phyloP scores from a whole-genome alignment of 164 flowering plant species.

The Dillenia suffruticosa region DNA sequence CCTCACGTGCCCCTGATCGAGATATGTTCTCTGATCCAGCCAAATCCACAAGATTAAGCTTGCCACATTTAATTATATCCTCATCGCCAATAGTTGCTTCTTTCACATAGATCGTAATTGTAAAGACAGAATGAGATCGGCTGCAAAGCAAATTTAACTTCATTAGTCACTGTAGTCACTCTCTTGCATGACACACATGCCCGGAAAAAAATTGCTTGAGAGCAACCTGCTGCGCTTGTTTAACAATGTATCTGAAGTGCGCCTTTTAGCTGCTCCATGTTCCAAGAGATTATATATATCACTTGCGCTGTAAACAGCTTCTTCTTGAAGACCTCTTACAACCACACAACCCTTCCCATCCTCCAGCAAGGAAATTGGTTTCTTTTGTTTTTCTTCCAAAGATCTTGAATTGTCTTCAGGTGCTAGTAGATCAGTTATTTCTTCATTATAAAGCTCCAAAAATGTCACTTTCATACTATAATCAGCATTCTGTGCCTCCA shows the following conservation, averaged over 20 bases:
- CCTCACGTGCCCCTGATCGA: slow-evolving; percentile 69
- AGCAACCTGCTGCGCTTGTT: slow-evolving; percentile 60
- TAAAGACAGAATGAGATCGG: slow-evolving; percentile 60
- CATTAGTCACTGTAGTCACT: background rate
- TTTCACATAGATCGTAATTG: slow-evolving; percentile 51
- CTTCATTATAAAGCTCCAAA: slow-evolving; percentile 67
- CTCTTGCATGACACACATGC: background rate
- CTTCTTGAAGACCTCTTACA: slow-evolving; percentile 65
- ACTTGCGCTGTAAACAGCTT: slow-evolving; percentile 49
- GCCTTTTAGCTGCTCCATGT: slow-evolving; percentile 54
- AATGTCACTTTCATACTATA: slow-evolving; percentile 69
- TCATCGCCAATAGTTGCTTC: slow-evolving; percentile 52
- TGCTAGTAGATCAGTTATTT: slow-evolving; percentile 49
- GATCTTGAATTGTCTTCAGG: slow-evolving; percentile 39
- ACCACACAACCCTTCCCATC: slow-evolving; percentile 63
- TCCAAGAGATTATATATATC: slow-evolving; percentile 52
- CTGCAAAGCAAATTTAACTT: slow-evolving; percentile 23
- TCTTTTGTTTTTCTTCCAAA: slow-evolving; percentile 47
- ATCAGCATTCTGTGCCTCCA: slow-evolving; percentile 62
- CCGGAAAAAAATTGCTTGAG: background rate
- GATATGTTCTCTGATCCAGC: slow-evolving; percentile 72
- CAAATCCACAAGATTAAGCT: slow-evolving; percentile 63
- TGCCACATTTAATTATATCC: slow-evolving; percentile 66
- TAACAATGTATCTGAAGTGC: slow-evolving; percentile 60
- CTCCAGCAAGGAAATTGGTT: slow-evolving; percentile 54